These are phyloP conservation scores for Tetrahymena thermophila DNA, from an alignment of 73 alveolate genomes.

Conservation along the genomic window DNA sequence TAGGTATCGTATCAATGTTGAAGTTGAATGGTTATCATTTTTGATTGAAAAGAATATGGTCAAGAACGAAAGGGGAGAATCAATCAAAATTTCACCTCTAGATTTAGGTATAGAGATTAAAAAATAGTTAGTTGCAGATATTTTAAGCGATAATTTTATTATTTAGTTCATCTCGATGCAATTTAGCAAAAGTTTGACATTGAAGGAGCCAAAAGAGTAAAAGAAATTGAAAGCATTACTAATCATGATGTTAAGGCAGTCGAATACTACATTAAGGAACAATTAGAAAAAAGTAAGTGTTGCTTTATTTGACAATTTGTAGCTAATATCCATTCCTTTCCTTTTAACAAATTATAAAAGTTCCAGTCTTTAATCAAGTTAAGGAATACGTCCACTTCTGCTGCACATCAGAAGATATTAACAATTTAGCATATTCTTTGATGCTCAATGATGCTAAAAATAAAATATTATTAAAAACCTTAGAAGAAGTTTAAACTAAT, in stretches of 20 bases:
- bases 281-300: constrained; percentile 45
- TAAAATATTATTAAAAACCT: constrained; percentile 43
- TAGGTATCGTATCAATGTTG: constrained; percentile 69
- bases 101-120: not conserved
- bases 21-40: constrained; percentile 72
- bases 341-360: not conserved
- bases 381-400: constrained; percentile 81
- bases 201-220: constrained; percentile 65
- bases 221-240: constrained; percentile 65
- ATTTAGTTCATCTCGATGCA: constrained; percentile 32
- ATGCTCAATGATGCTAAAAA: constrained; percentile 62
- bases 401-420: constrained; percentile 90
- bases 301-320: not conserved
- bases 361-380: constrained; percentile 24
- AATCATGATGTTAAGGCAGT: constrained; percentile 89
- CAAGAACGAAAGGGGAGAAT: constrained; percentile 11
- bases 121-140: not conserved
- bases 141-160: not conserved
- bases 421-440: constrained; percentile 74
- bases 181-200: constrained; percentile 50
- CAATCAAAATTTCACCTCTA: constrained; percentile 26
- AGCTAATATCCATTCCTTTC: not conserved
- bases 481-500: constrained; percentile 39
- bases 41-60: constrained; percentile 45
- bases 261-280: constrained; percentile 78